Conservation (phyloP, 306 rosid genomes). For the barrel medic (Medicago truncatula) region DNA sequence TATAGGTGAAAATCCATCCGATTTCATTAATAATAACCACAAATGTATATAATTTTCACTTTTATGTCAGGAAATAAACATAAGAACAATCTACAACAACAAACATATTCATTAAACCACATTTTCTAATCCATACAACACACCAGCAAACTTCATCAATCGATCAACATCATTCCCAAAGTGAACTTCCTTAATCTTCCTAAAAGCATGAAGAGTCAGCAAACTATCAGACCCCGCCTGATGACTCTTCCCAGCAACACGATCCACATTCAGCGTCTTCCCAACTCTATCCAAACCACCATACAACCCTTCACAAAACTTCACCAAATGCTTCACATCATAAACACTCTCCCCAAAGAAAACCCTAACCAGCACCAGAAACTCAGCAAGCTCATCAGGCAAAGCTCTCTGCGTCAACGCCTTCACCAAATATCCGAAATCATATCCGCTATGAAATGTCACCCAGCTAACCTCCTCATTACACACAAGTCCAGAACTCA, state of each 20-base stretch:
- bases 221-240: conserved; percentile 84
- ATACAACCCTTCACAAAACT: conserved; percentile 49
- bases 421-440: conserved; percentile 76
- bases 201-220: conserved; percentile 62
- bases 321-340: conserved; percentile 72
- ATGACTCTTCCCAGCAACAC: conserved; percentile 61
- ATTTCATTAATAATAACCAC: conserved; percentile 25
- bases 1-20: conserved; percentile 1
- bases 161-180: conserved; percentile 35
- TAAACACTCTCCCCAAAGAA: conserved; percentile 62
- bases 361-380: conserved; percentile 48
- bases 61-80: not conserved
- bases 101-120: not conserved
- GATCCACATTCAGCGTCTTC: conserved; percentile 45
- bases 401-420: conserved; percentile 50
- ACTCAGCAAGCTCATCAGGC: conserved; percentile 51
- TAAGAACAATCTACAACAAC: not conserved
- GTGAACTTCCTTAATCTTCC: conserved; percentile 48
- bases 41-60: conserved; percentile 46
- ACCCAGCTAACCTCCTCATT: conserved; percentile 59
- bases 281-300: conserved; percentile 71
- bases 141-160: conserved; percentile 56
- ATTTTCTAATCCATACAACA: conserved; percentile 57
- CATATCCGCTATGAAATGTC: conserved; percentile 75
- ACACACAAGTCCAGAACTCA: conserved; percentile 78